These are phyloP conservation scores for Bolboschoenoplectus hybrid DNA, from an alignment of 202 grass and related monocot genomes.

Conservation along the genomic window DNA sequence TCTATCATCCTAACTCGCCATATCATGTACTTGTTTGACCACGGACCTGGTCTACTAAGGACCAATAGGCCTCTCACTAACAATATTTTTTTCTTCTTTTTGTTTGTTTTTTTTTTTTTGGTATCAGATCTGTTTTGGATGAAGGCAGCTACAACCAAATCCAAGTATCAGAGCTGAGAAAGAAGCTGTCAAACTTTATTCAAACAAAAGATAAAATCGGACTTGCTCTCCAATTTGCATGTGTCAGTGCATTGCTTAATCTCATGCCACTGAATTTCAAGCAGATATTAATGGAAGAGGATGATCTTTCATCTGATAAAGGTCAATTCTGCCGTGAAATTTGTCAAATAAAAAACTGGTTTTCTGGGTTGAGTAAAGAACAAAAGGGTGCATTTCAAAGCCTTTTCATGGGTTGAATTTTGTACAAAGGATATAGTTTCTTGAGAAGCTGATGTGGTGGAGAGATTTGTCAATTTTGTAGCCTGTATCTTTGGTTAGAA, in stretches of 20 bases:
- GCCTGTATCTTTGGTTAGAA: conserved; percentile 1
- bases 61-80: conserved; percentile 27
- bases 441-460: not conserved
- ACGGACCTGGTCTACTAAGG: not conserved
- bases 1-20: too few species aligned
- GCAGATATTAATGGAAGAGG: conserved; percentile 45
- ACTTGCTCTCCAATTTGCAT: conserved; percentile 64
- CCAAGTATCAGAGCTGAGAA: conserved; percentile 53
- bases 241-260: conserved; percentile 57
- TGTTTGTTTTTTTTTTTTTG: not conserved
- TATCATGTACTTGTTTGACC: not conserved
- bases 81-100: conserved; percentile 1
- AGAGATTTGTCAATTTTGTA: conserved; percentile 32
- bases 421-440: conserved; percentile 4
- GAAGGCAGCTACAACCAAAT: conserved; percentile 56
- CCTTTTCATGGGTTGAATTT: conserved; percentile 9
- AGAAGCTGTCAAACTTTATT: conserved; percentile 55
- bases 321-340: conserved; percentile 35
- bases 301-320: conserved; percentile 38
- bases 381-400: conserved; percentile 38
- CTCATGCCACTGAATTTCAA: conserved; percentile 68
- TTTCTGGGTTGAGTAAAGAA: conserved; percentile 69
- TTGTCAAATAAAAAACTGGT: conserved; percentile 69
- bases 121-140: conserved; percentile 61
- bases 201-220: conserved; percentile 43